phyloP scores from a whole-genome alignment of 2,329 filamentous ascomycete genomes.

The Alternaria arbusti region DNA sequence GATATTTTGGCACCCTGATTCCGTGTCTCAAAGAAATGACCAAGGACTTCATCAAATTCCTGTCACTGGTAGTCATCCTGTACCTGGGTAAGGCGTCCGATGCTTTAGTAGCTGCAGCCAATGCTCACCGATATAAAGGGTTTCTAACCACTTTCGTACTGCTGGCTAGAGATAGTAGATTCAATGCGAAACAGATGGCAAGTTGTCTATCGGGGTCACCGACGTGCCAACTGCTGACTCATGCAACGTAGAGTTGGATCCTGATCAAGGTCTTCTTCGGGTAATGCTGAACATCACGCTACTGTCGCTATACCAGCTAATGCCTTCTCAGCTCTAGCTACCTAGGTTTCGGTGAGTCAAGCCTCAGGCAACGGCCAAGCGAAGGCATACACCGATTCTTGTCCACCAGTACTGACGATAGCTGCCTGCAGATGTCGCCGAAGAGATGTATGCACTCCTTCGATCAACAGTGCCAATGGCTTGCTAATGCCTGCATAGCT shows the following conservation, averaged over 20 bases:
- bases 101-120: not conserved
- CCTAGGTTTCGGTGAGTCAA: slow-evolving; percentile 70
- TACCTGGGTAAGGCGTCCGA: slow-evolving; percentile 66
- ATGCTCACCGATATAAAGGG: slow-evolving; percentile 52
- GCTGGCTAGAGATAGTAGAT: slow-evolving; percentile 70
- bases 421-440: slow-evolving; percentile 51
- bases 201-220: not conserved
- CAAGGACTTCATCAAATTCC: slow-evolving; percentile 86
- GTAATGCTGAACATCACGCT: slow-evolving; percentile 30
- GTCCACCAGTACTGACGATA: slow-evolving; percentile 26
- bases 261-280: slow-evolving; percentile 83
- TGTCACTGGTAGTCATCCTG: slow-evolving; percentile 77
- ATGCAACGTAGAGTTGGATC: slow-evolving; percentile 64
- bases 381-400: slow-evolving; percentile 10
- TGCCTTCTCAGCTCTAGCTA: slow-evolving; percentile 61
- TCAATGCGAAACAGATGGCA: slow-evolving; percentile 68
- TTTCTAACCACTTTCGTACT: slow-evolving; percentile 88
- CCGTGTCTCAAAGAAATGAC: slow-evolving; percentile 93
- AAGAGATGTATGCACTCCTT: slow-evolving; percentile 48
- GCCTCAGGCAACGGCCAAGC: not conserved
- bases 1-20: slow-evolving; percentile 89
- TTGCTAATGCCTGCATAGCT: slow-evolving; percentile 44
- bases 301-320: not conserved
- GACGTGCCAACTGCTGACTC: slow-evolving; percentile 13
- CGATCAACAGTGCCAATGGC: not conserved